phyloP scores from a whole-genome alignment of 352 stramenopile genomes.

The Globisporangium ultimum region DNA sequence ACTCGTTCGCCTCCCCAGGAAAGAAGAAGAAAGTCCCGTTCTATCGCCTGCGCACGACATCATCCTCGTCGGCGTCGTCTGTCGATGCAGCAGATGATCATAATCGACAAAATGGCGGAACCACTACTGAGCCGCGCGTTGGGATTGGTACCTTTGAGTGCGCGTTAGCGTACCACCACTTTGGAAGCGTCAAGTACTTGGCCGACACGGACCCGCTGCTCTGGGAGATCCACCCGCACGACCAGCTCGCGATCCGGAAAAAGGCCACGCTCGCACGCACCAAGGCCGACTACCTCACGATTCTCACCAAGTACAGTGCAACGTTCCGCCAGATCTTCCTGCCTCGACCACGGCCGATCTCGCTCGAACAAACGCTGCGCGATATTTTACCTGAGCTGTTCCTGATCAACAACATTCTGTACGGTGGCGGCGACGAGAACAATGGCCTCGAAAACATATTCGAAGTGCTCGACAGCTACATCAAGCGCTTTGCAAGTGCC shows the following conservation, averaged over 20 bases:
- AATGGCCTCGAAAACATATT: slow-evolving; percentile 78
- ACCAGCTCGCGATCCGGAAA: slow-evolving; percentile 73
- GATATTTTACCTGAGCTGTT: slow-evolving; percentile 76
- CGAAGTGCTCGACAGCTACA: slow-evolving; percentile 66
- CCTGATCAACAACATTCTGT: slow-evolving; percentile 77
- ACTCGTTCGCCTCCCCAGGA: slow-evolving; percentile 22
- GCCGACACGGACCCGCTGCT: slow-evolving; percentile 75
- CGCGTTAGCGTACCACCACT: slow-evolving; percentile 45
- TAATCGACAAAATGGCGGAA: slow-evolving; percentile 7
- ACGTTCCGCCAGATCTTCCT: slow-evolving; percentile 75
- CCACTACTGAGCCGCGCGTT: slow-evolving; percentile 8
- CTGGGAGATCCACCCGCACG: slow-evolving; percentile 82
- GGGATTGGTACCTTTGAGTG: slow-evolving; percentile 18
- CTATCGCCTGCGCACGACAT: slow-evolving; percentile 51
- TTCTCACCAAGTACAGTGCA: slow-evolving; percentile 56
- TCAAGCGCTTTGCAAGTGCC: slow-evolving; percentile 61
- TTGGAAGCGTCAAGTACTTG: slow-evolving; percentile 74
- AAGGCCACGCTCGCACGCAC: slow-evolving; percentile 51
- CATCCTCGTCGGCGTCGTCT: slow-evolving; percentile 37
- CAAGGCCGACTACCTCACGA: slow-evolving; percentile 54
- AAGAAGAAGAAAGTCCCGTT: slow-evolving; percentile 42
- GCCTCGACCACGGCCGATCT: slow-evolving; percentile 63
- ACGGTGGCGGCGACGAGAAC: slow-evolving; percentile 61
- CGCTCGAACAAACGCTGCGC: slow-evolving; percentile 72
- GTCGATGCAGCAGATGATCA: slow-evolving; percentile 21